Evolutionary conservation across 768 basidiomycete species (phyloP).

Genomic region (Filobasidium floriforme): DNA sequence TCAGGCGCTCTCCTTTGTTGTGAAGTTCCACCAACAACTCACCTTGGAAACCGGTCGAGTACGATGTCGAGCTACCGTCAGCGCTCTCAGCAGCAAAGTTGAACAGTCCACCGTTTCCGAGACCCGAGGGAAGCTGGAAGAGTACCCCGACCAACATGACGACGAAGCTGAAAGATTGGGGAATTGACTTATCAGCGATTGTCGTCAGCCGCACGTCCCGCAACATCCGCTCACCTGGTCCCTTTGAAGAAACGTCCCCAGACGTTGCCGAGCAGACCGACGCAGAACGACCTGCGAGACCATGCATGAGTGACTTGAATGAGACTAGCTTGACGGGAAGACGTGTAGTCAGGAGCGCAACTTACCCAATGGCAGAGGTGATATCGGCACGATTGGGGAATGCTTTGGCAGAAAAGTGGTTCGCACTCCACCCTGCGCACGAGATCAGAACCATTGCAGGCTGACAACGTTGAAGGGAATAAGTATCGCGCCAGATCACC

Average conservation of each 20-base stretch:
- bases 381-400: conserved; percentile 68
- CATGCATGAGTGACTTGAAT: not conserved
- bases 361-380: conserved; percentile 64
- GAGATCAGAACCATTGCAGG: conserved; percentile 54
- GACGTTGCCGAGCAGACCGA: conserved; percentile 69
- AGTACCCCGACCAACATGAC: conserved; percentile 75
- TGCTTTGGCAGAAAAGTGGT: conserved; percentile 32
- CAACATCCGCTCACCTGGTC: conserved; percentile 15
- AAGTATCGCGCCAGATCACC: not conserved
- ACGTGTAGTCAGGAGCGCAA: conserved; percentile 3
- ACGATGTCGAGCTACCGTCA: conserved; percentile 47
- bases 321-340: not conserved
- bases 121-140: conserved; percentile 75
- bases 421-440: conserved; percentile 60
- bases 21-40: not conserved
- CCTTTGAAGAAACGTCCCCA: conserved; percentile 67
- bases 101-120: conserved; percentile 70
- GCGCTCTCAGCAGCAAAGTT: conserved; percentile 45
- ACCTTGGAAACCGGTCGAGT: conserved; percentile 55
- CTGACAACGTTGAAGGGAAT: conserved; percentile 9
- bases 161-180: conserved; percentile 52
- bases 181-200: not conserved
- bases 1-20: not conserved
- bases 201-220: not conserved
- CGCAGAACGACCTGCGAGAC: conserved; percentile 57